These are phyloP conservation scores for Neocatenulostroma microsporum DNA, from an alignment of 2,329 filamentous ascomycete genomes.

Conservation along the genomic window DNA sequence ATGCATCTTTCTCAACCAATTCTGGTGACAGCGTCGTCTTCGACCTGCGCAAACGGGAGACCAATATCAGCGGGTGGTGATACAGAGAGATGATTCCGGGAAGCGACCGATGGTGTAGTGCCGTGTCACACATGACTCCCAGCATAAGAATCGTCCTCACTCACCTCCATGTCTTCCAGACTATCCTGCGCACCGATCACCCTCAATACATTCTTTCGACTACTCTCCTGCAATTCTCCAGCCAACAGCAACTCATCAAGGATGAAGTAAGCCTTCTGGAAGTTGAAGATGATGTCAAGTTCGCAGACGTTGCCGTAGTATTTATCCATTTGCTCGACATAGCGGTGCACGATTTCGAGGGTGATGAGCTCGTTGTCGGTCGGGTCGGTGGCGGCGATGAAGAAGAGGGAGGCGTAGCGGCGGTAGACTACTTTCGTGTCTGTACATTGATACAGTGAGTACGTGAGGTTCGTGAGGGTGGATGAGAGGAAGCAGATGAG, in stretches of 20 bases:
- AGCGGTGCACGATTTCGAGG: slow-evolving; percentile 96
- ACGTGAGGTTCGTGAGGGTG: slow-evolving; percentile 10
- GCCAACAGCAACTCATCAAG: slow-evolving; percentile 91
- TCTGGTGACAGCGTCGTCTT: slow-evolving; percentile 46
- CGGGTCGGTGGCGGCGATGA: slow-evolving; percentile 95
- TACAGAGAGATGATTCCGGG: not conserved
- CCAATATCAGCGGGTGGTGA: slow-evolving; percentile 3
- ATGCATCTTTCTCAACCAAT: slow-evolving; percentile 49
- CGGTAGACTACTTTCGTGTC: slow-evolving; percentile 99
- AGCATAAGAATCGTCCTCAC: slow-evolving; percentile 33
- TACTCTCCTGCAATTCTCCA: slow-evolving; percentile 96
- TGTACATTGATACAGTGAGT: slow-evolving; percentile 33
- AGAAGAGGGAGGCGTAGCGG: slow-evolving; percentile 96
- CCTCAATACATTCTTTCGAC: slow-evolving; percentile 95
- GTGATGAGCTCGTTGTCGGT: slow-evolving; percentile 98
- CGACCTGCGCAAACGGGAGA: slow-evolving; percentile 25
- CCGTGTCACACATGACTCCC: slow-evolving; percentile 7
- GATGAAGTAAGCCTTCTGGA: slow-evolving; percentile 99
- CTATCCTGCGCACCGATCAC: slow-evolving; percentile 97
- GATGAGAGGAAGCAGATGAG: slow-evolving; percentile 1
- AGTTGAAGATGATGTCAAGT: slow-evolving; percentile 99
- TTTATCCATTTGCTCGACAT: slow-evolving; percentile 99
- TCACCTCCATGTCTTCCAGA: slow-evolving; percentile 98
- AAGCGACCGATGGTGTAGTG: not conserved
- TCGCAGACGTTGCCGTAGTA: slow-evolving; percentile 99